Evolutionary conservation across 805 yeast species (phyloP), one percentile per base, ranked within the genome.

Genomic region (Brettanomyces bruxellensis): DNA sequence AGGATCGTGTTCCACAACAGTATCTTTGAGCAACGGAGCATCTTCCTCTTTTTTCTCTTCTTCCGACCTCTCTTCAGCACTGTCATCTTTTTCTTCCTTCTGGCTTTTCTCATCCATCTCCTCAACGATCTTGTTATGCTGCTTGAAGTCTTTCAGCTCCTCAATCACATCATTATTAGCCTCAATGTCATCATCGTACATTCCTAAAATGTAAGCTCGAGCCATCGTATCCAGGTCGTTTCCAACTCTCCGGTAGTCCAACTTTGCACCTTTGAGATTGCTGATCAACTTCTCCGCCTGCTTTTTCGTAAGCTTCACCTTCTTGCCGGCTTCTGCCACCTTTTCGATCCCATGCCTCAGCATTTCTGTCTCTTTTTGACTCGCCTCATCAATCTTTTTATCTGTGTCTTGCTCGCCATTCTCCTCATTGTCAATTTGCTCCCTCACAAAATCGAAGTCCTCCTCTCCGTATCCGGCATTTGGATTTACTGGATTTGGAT

Each of bases 171-270:
- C 85, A 4, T 18, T 34, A 43, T 72, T 71, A 0, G 79, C 74
- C 24, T 65, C 69, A 8, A 75, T 60, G 52, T 81, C 85, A 49
- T 78, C 85, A 54, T 80, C 84, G 54, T 77, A 79, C 51, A 74
- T 59, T 1, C 86, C 86, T 23, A 69, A 52, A n/a, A 70, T 64
- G 51, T 81, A 81, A 0, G 83, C 84, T 44, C 71, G 69, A 0
- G 78, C 83, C 81, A 80, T 75, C 3, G 74, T 70, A 43, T 78
- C 83, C 51, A 74, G 47, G 52, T 78, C 74, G 18, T 67, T 66
- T 24, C 69, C 71, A 28, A 75, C 48, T 2, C 68, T 53, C 8
- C 55, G 59, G 52, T 68, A 74, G 49, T 78, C 81, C 7, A 70
- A 50, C 1, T 61, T 49, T 3, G 70, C 61, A 25, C 60, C 62